Evolutionary conservation across 1,139 yeast genomes (phyloP).

Genomic region (Magnusiomyces clavatus): DNA sequence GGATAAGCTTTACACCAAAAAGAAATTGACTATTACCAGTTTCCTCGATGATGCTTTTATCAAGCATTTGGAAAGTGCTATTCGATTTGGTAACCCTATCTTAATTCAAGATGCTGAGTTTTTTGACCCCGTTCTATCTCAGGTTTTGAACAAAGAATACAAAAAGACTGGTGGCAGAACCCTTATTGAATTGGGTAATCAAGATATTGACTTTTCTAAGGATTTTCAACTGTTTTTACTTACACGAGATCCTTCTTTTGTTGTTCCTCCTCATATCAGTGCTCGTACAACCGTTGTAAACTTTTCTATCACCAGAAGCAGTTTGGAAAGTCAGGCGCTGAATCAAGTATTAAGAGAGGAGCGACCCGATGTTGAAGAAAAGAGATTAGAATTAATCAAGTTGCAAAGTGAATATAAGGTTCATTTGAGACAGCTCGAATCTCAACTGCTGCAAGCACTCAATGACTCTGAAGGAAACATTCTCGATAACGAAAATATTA

Average conservation of each 20-base stretch:
- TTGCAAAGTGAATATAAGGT: slow-evolving; percentile 56
- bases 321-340: slow-evolving; percentile 56
- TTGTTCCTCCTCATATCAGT: slow-evolving; percentile 47
- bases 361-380: slow-evolving; percentile 60
- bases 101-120: slow-evolving; percentile 72
- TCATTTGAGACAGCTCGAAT: slow-evolving; percentile 50
- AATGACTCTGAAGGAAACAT: slow-evolving; percentile 54
- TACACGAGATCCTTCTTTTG: slow-evolving; percentile 49
- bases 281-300: slow-evolving; percentile 60
- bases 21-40: slow-evolving; percentile 51
- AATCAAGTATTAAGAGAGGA: slow-evolving; percentile 48
- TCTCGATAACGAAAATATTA: slow-evolving; percentile 56
- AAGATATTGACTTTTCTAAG: slow-evolving; percentile 58
- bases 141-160: slow-evolving; percentile 55
- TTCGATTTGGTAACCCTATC: slow-evolving; percentile 74
- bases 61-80: slow-evolving; percentile 67
- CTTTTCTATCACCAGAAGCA: slow-evolving; percentile 61
- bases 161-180: slow-evolving; percentile 64
- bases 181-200: slow-evolving; percentile 52
- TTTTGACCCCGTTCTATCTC: slow-evolving; percentile 64
- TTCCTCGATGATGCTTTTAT: slow-evolving; percentile 64
- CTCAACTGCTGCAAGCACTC: slow-evolving; percentile 50
- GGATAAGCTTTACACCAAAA: slow-evolving; percentile 25
- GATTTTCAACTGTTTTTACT: slow-evolving; percentile 54
- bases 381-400: slow-evolving; percentile 45